A percentile compares a stretch with the other conserved stretches of the same genome.
Conservation (phyloP, 805 yeast genomes). For the Lipomyces yamadae region DNA sequence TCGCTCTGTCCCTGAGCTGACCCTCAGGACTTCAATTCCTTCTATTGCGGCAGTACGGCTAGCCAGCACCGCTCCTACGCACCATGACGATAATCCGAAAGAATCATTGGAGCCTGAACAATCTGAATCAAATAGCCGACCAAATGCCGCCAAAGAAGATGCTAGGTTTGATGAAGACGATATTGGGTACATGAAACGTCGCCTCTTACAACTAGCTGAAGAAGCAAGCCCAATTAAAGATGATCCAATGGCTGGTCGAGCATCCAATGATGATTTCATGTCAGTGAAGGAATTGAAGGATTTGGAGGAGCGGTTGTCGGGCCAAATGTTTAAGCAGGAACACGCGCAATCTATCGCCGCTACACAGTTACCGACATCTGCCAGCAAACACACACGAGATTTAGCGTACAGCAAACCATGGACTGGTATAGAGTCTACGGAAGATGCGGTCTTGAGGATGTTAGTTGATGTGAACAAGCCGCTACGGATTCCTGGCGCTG, state of each 20-base stretch:
- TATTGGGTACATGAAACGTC: conserved; percentile 45
- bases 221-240: conserved; percentile 48
- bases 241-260: conserved; percentile 41
- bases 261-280: conserved; percentile 9
- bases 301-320: conserved; percentile 41
- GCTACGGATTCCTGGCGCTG: conserved; percentile 34
- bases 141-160: neutral
- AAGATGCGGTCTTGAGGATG: conserved; percentile 60
- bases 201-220: conserved; percentile 52
- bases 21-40: neutral
- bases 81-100: neutral
- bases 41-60: neutral
- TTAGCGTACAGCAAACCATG: conserved; percentile 61
- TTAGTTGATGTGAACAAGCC: conserved; percentile 58
- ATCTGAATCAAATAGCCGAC: neutral
- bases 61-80: neutral
- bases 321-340: conserved; percentile 47
- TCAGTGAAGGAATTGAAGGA: conserved; percentile 20
- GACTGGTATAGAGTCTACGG: conserved; percentile 58
- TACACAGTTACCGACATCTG: conserved; percentile 52
- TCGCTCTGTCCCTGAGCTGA: neutral
- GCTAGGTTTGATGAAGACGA: conserved; percentile 18
- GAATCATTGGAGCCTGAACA: neutral
- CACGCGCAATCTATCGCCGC: conserved; percentile 52
- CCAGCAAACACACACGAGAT: conserved; percentile 53